Percentiles rank a stretch among this genome's conserved stretches.
phyloP scores from a whole-genome alignment of 2,329 filamentous ascomycete genomes.

The Claviceps paspali region DNA sequence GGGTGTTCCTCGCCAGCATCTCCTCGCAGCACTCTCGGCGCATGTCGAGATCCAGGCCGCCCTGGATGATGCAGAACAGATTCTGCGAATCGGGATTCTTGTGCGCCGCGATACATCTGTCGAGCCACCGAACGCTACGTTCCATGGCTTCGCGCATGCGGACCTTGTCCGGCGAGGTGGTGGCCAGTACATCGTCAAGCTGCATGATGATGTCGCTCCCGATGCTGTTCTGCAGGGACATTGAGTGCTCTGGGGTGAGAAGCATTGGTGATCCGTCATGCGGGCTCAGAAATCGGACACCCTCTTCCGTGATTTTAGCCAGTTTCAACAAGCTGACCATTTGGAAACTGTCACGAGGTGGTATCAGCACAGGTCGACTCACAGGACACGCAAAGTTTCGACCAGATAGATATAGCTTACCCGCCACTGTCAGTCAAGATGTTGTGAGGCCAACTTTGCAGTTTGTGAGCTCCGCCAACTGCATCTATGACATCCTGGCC shows the following conservation, averaged over 20 bases:
- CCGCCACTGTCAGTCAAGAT: conserved; percentile 72
- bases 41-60: conserved; percentile 78
- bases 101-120: conserved; percentile 86
- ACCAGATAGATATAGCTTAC: too few relatives aligned
- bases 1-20: conserved; percentile 84
- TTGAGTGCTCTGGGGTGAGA: conserved; percentile 92
- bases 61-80: conserved; percentile 97
- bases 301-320: conserved; percentile 87
- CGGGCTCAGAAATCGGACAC: conserved; percentile 87
- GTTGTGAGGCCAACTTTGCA: conserved; percentile 93
- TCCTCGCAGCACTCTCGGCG: conserved; percentile 66
- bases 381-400: too few relatives aligned
- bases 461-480: conserved; percentile 80
- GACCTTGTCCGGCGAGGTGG: conserved; percentile 74
- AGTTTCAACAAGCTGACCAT: conserved; percentile 95
- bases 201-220: conserved; percentile 99
- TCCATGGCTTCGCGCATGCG: conserved; percentile 94
- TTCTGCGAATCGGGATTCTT: conserved; percentile 72
- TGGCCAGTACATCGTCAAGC: conserved; percentile 92
- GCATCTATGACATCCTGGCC: conserved; percentile 78
- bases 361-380: background rate
- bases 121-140: conserved; percentile 86
- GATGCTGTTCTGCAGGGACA: conserved; percentile 89
- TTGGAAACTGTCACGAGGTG: conserved; percentile 60
- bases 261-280: conserved; percentile 95